Evolutionary conservation across 768 basidiomycete species (phyloP), one percentile per base, ranked within the genome.

Genomic region (Pleurotus citrinopileatus): DNA sequence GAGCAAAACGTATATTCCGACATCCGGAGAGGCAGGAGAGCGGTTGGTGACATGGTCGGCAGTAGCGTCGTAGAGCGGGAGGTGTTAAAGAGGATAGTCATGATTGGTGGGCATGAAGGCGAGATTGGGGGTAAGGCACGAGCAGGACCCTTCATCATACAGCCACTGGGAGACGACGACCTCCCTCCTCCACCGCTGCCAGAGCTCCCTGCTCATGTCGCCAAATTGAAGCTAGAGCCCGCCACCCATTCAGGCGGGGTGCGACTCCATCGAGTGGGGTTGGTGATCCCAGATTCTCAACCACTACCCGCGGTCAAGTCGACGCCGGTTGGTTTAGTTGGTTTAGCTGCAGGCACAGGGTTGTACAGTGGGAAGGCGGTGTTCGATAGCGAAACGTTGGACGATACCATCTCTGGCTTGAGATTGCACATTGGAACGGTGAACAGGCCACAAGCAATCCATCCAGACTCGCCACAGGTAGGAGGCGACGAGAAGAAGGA

Each of bases 401-500:
- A 44, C 43, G 43, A 44, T 19, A 44, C 43, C 10, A 44, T 44
- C 25, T 9, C 43, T 12, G 43, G 43, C 10, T 17, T 44, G 19
- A 22, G 43, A 17, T 17, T 44, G 17, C 43, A 26, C 19, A 26
- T 44, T 9, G 43, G 43, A 44, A 25, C 43, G 1, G 43, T 12
- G 25, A 44, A n/a, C 15, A 42, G 40, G 40, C 32, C 38, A 9
- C 20, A 17, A 13, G 43, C 10, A 8, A 10, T 25, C 5, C 26
- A 25, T 19, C 19, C 17, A 9, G 22, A 44, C 17, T 22, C 20
- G 1, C 43, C 43, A 25, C 20, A 44, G 10, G 26, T 44, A 9
- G 43, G 43, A 13, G 43, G 43, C 19, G 43, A 44, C 17, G 43
- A 44, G 43, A 44, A 19, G 26, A 44, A 44, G 25, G 43, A 44